phyloP scores from a whole-genome alignment of 805 yeast species.

The Middelhovenomyces tepae region DNA sequence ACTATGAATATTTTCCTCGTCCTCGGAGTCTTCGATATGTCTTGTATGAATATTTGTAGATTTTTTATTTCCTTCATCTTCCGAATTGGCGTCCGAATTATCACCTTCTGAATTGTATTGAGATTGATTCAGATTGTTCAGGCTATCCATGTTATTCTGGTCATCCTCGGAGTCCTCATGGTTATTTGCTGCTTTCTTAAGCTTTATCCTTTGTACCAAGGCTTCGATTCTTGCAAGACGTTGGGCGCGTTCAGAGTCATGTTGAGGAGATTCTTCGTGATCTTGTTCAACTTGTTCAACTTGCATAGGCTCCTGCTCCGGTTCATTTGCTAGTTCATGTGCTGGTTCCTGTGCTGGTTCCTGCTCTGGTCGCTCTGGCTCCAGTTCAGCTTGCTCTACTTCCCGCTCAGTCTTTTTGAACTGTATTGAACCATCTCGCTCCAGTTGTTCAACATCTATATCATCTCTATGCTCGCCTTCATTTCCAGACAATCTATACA shows the following conservation, averaged over 20 bases:
- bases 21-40: not conserved
- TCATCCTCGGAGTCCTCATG: not conserved
- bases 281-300: not conserved
- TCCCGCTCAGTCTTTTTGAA: too few relatives aligned
- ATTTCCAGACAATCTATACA: not conserved
- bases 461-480: not conserved
- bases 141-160: not conserved
- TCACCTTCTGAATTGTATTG: not conserved
- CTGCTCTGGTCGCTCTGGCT: not conserved
- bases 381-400: not conserved
- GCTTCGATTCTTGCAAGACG: not conserved
- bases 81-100: slow-evolving; percentile 1
- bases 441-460: not conserved
- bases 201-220: not conserved
- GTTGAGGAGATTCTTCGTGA: not conserved
- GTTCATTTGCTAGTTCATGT: not conserved
- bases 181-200: not conserved
- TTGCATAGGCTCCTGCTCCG: too few relatives aligned
- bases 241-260: slow-evolving; percentile 1
- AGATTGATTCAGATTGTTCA: not conserved
- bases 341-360: not conserved
- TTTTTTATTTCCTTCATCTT: slow-evolving; percentile 1
- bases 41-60: not conserved
- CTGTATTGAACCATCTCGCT: not conserved
- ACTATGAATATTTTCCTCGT: not conserved